Conservation (phyloP, 1,139 yeast species). For the Blastobotrys aristatus region DNA sequence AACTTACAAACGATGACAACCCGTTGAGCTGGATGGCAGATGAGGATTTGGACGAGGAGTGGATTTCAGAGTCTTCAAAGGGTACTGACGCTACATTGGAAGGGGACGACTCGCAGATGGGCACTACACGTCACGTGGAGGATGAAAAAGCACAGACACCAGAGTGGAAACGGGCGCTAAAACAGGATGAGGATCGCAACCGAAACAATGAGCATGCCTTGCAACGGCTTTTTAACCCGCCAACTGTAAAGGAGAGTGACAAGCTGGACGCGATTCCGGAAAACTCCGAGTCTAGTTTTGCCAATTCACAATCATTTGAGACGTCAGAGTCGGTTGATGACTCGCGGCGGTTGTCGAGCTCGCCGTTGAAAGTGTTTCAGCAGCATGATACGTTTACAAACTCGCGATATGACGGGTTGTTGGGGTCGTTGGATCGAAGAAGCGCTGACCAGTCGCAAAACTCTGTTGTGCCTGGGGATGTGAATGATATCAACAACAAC, state of each 20-base stretch:
- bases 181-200: neutral
- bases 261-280: constrained; percentile 13
- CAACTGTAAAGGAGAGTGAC: constrained; percentile 7
- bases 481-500: constrained; percentile 3
- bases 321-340: constrained; percentile 9
- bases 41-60: constrained; percentile 13
- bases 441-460: constrained; percentile 4
- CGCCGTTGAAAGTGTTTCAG: constrained; percentile 27
- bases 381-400: constrained; percentile 28
- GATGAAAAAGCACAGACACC: constrained; percentile 12
- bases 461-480: neutral
- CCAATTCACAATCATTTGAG: constrained; percentile 5
- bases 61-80: constrained; percentile 6
- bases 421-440: constrained; percentile 20
- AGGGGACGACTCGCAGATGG: constrained; percentile 4
- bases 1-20: neutral
- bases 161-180: constrained; percentile 16
- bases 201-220: constrained; percentile 3
- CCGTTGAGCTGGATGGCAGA: constrained; percentile 17
- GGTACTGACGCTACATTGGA: neutral
- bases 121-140: constrained; percentile 9
- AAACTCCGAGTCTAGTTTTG: neutral
- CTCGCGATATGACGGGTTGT: constrained; percentile 24
- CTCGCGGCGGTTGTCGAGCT: constrained; percentile 15
- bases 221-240: constrained; percentile 12